Evolutionary conservation across 2,329 filamentous ascomycete species (phyloP).

Genomic region (Clarireedia sp.): DNA sequence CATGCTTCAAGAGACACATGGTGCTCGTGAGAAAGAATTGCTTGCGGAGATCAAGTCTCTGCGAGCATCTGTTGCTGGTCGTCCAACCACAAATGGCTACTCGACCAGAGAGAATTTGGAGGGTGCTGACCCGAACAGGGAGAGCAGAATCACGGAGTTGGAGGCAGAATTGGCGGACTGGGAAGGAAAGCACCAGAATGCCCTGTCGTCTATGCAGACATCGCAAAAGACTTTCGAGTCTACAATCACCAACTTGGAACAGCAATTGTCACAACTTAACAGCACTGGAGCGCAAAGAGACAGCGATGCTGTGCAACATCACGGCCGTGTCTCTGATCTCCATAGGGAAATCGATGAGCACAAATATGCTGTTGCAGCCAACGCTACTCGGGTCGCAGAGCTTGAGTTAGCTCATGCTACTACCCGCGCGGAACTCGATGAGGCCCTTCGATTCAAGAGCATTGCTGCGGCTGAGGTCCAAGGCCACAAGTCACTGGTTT

Average conservation of each 20-base stretch:
- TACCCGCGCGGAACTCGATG: constrained; percentile 59
- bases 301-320: constrained; percentile 43
- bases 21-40: constrained; percentile 68
- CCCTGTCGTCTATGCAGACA: constrained; percentile 60
- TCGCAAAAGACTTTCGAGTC: constrained; percentile 66
- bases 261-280: constrained; percentile 34
- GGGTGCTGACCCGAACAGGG: constrained; percentile 23
- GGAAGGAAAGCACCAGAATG: constrained; percentile 67
- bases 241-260: constrained; percentile 67
- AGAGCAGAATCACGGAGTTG: constrained; percentile 47
- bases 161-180: constrained; percentile 65
- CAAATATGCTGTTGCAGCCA: constrained; percentile 62
- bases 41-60: constrained; percentile 62
- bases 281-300: constrained; percentile 37
- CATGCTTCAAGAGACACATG: constrained; percentile 63
- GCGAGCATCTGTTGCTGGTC: constrained; percentile 32
- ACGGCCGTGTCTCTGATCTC: constrained; percentile 49
- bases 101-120: constrained; percentile 7
- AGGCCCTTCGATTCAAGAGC: constrained; percentile 53
- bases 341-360: constrained; percentile 75
- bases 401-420: constrained; percentile 65
- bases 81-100: constrained; percentile 13
- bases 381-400: constrained; percentile 61
- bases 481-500: constrained; percentile 37
- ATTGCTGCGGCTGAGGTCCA: constrained; percentile 35